Conservation (phyloP, 441 rosid species). For the Brassica balearica region DNA sequence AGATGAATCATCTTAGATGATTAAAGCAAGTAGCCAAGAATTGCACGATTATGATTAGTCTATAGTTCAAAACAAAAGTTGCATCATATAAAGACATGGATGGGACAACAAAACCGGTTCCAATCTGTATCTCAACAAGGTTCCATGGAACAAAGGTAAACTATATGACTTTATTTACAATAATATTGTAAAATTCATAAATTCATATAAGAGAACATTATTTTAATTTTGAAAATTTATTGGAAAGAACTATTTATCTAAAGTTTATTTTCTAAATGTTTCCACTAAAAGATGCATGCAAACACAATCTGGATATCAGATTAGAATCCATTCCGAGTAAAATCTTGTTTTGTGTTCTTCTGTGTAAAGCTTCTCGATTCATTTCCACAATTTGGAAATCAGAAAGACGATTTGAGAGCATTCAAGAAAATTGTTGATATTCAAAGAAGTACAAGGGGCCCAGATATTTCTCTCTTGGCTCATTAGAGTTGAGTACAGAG, state of each 20-base stretch:
- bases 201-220: no score
- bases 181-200: no score
- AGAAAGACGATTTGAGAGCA: conserved; percentile 29
- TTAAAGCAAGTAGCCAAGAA: no score
- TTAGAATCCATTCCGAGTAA: background rate
- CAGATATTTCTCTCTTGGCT: conserved; percentile 22
- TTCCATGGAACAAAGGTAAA: no score
- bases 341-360: background rate
- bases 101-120: no score
- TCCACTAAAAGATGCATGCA: background rate
- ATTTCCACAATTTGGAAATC: conserved; percentile 37
- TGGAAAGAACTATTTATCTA: background rate
- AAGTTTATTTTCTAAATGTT: background rate
- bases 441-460: conserved; percentile 11
- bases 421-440: conserved; percentile 35
- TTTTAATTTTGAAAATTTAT: no score
- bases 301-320: background rate
- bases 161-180: no score
- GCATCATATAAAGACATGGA: no score
- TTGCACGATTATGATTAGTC: no score
- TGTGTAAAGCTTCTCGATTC: conserved; percentile 28
- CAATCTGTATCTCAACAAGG: no score
- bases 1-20: no score
- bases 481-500: conserved; percentile 1
- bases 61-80: no score